Percentiles rank a stretch among this genome's conserved stretches.
phyloP scores from a whole-genome alignment of 495 filamentous ascomycete genomes.

The Penicillium soppii region DNA sequence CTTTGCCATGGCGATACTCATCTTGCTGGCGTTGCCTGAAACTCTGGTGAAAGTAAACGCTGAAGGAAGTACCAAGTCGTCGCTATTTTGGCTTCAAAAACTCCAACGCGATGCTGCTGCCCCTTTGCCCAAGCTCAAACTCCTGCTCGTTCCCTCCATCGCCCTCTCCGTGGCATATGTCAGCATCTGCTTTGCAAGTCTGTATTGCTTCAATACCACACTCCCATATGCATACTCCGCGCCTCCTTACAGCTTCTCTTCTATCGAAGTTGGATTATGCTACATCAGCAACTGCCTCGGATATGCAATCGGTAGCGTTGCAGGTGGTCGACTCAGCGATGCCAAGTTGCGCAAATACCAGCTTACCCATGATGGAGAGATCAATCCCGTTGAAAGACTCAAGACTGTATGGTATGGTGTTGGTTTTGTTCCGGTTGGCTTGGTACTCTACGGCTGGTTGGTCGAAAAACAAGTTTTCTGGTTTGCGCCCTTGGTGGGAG shows the following conservation, averaged over 20 bases:
- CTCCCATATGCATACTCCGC: conserved; percentile 8
- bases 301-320: neutral
- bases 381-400: conserved; percentile 10
- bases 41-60: neutral
- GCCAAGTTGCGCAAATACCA: conserved; percentile 2
- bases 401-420: conserved; percentile 10
- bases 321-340: conserved; percentile 11
- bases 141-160: conserved; percentile 16
- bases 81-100: neutral
- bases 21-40: neutral
- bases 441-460: conserved; percentile 15
- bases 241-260: conserved; percentile 12
- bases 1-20: neutral
- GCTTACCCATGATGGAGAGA: neutral
- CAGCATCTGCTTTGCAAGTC: conserved; percentile 9
- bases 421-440: conserved; percentile 7
- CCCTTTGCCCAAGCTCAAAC: neutral
- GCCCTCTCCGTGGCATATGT: conserved; percentile 4
- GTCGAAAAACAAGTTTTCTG: conserved; percentile 8
- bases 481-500: conserved; percentile 4
- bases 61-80: neutral
- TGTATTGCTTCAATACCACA: conserved; percentile 10
- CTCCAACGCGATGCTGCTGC: neutral
- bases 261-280: conserved; percentile 5
- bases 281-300: conserved; percentile 11